A percentile compares a stretch with the other conserved stretches of the same genome.
Evolutionary conservation across 768 basidiomycete genomes (phyloP).

Genomic region (Rhizopogon rudus): DNA sequence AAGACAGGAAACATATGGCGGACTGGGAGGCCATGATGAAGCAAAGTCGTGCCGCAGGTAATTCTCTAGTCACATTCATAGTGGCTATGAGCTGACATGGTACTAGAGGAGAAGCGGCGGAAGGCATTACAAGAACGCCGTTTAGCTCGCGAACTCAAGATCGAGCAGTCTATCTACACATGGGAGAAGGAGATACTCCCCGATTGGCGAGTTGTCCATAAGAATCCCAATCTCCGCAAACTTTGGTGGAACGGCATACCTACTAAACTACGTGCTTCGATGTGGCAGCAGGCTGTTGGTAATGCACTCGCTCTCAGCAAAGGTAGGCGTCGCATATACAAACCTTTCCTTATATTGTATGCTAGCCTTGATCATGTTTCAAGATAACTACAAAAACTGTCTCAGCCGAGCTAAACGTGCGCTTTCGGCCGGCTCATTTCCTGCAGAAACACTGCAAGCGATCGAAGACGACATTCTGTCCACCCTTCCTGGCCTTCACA

Average conservation of each 20-base stretch:
- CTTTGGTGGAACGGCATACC: conserved; percentile 92
- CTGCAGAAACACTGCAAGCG: conserved; percentile 49
- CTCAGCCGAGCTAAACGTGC: conserved; percentile 71
- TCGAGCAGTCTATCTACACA: conserved; percentile 62
- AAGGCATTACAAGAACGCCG: conserved; percentile 60
- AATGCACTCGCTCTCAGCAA: conserved; percentile 79
- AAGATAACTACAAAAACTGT: conserved; percentile 72
- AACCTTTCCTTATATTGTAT: background rate
- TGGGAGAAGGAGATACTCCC: conserved; percentile 83
- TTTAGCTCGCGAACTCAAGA: conserved; percentile 54
- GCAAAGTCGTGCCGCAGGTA: conserved; percentile 69
- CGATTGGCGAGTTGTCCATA: conserved; percentile 75
- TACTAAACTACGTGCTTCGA: conserved; percentile 65
- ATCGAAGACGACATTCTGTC: conserved; percentile 73
- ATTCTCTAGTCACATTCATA: conserved; percentile 16
- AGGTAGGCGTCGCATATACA: conserved; percentile 40
- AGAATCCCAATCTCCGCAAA: conserved; percentile 57
- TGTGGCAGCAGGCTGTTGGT: conserved; percentile 87
- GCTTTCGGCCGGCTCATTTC: conserved; percentile 60
- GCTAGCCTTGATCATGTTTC: conserved; percentile 4
- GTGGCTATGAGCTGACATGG: background rate
- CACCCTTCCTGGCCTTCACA: conserved; percentile 73
- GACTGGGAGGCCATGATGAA: conserved; percentile 91
- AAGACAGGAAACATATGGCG: conserved; percentile 79
- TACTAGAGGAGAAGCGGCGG: conserved; percentile 64